Base-by-base conservation (phyloP, 169 alveolate species). In the Plasmodium gonderi region DNA sequence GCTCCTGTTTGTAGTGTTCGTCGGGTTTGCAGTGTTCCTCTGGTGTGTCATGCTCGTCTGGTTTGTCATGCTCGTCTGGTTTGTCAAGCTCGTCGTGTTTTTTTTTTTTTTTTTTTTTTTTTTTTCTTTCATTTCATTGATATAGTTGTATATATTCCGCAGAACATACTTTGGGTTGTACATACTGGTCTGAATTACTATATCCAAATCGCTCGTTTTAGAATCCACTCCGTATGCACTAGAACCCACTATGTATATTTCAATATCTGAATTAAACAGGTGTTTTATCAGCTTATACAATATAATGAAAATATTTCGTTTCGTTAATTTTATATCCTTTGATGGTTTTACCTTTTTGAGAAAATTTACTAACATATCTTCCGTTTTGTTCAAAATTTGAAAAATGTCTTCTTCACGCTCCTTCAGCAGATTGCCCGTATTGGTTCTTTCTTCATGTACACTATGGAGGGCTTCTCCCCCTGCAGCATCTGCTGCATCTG, bases 201-300 rank as follows among this genome's bases (percentile, higher is more conserved):
- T 83, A 36, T 96, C 98, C 29, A 96, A 79, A 47, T 96, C 98
- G 72, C 97, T 93, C 17, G 93, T 85, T 45, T 92, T 95, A 2
- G 98, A 94, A 38, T 96, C 98, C 11, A 95, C 95, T 4, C 95
- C 98, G 65, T 94, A 96, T 60, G 98, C 98, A 29, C 97, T 95
- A n/a, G 97, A 95, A 8, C 98, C 98, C 1, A 96, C 96, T 23
- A 92, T 87, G 64, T 82, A 91, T 47, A 96, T 93, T 79, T 90
- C 76, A 42, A 93, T 93, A 38, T 94, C 87, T n/a, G 45, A 81
- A 1, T 95, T 94, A 78, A 96, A 89, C 65, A 95, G 77, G 20
- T 92, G 95, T 11, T 78, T 91, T 11, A 96, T 95, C 3, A 92
- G 64, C 45, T 95, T 79, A 8, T 67, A 82, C 23, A 91, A 38